Conservation (phyloP, 257 asterid genomes). For the Gentiana straminea region DNA sequence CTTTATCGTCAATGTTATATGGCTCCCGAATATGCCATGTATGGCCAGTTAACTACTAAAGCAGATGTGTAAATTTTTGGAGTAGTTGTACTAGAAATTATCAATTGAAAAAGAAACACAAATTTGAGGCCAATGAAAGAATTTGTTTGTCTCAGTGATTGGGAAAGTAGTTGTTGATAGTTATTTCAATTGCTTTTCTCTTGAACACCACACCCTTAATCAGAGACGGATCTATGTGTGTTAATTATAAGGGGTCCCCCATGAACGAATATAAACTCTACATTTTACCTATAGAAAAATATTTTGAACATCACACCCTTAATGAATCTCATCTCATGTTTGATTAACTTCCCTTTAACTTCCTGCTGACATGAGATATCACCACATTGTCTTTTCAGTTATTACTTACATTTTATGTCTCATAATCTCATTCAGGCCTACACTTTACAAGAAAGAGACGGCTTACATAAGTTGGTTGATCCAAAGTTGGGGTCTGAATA, state of each 20-base stretch:
- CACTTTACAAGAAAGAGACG: constrained; percentile 70
- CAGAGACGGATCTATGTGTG: no score
- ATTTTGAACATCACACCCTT: no score
- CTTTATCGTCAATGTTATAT: constrained; percentile 38
- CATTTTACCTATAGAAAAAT: no score
- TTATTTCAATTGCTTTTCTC: no score
- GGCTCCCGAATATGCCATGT: constrained; percentile 97
- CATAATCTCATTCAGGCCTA: constrained; percentile 43
- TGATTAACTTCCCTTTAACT: no score
- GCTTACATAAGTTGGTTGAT: constrained; percentile 59
- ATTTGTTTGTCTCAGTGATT: constrained; percentile 70
- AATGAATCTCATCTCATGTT: no score
- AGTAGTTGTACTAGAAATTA: constrained; percentile 73
- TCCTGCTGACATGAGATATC: not conserved
- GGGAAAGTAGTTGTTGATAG: constrained; percentile 29
- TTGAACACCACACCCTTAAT: no score
- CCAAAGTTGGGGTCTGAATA: constrained; percentile 56
- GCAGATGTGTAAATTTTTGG: constrained; percentile 96
- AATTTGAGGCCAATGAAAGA: constrained; percentile 66
- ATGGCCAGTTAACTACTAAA: constrained; percentile 64
- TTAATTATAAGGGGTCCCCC: no score
- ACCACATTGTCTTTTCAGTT: not conserved
- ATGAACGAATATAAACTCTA: no score
- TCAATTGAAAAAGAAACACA: constrained; percentile 87
- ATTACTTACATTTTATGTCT: not conserved